A percentile compares a stretch with the other conserved stretches of the same genome.
Evolutionary conservation across 23 red algal genomes (phyloP).

Genomic region (Agarophyton chilense): DNA sequence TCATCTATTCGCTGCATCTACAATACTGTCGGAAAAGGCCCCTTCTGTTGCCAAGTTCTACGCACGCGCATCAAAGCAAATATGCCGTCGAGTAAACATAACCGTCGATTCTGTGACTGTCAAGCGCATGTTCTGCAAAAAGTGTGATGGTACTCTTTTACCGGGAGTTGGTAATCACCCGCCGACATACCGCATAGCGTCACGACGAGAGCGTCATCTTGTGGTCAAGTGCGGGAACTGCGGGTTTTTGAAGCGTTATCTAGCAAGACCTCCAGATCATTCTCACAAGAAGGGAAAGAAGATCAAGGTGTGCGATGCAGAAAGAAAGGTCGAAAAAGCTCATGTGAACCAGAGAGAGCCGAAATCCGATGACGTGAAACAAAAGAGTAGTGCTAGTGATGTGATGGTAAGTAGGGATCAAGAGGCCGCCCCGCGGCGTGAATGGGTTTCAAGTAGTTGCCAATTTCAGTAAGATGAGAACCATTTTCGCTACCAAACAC

Average conservation of each 20-base stretch:
- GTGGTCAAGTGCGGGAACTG: conserved; percentile 65
- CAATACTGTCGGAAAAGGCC: conserved; percentile 29
- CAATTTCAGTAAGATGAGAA: neutral
- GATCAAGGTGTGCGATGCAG: neutral
- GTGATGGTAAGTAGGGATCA: neutral
- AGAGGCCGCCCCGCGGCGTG: neutral
- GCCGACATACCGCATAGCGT: conserved; percentile 6
- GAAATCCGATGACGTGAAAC: neutral
- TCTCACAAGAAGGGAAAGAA: neutral
- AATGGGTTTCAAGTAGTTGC: neutral
- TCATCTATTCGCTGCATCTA: conserved; percentile 52
- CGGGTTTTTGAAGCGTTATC: conserved; percentile 30
- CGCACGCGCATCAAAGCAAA: conserved; percentile 33
- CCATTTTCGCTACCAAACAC: too few species aligned
- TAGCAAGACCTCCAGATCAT: neutral
- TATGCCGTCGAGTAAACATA: conserved; percentile 68
- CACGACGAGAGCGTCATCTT: conserved; percentile 19
- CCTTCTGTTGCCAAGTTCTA: conserved; percentile 61
- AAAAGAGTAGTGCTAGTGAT: neutral
- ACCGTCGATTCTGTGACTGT: conserved; percentile 56
- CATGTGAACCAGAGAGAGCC: neutral
- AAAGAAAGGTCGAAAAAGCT: neutral
- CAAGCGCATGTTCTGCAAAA: conserved; percentile 67
- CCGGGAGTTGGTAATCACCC: conserved; percentile 30
- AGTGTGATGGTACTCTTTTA: conserved; percentile 35